A percentile compares a stretch with the other conserved stretches of the same genome.
phyloP scores from a whole-genome alignment of 352 stramenopile genomes.

The Pythium rhizo-oryzae region DNA sequence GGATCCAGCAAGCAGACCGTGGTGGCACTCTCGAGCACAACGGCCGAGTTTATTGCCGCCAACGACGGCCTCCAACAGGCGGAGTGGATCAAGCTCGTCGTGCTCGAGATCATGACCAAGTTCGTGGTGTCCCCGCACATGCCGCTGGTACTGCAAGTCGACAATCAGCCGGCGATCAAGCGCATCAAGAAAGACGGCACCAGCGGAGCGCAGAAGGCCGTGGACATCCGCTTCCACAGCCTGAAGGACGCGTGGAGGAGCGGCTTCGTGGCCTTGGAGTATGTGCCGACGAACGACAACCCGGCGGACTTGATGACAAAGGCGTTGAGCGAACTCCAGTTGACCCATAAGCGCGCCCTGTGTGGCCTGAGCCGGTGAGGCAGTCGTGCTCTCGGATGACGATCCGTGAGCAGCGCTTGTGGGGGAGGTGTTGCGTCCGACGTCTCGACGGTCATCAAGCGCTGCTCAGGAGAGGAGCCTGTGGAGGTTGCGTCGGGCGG shows the following conservation, averaged over 20 bases:
- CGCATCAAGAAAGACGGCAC: background rate
- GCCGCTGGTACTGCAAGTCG: background rate
- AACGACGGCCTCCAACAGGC: background rate
- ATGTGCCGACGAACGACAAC: slow-evolving; percentile 17
- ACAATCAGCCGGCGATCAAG: background rate
- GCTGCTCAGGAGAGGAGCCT: too few relatives aligned
- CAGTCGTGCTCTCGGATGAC: background rate
- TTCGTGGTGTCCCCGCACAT: background rate
- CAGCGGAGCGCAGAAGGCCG: slow-evolving; percentile 19
- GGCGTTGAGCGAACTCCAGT: slow-evolving; percentile 1
- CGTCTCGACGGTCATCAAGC: too few relatives aligned
- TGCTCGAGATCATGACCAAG: background rate
- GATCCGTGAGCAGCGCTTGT: slow-evolving; percentile 2
- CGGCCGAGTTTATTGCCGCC: slow-evolving; percentile 17
- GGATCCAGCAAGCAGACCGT: slow-evolving; percentile 27
- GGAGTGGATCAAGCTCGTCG: background rate
- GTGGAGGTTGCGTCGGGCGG: too few relatives aligned
- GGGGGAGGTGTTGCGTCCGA: slow-evolving; percentile 8
- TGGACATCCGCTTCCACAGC: slow-evolving; percentile 23
- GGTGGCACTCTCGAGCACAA: slow-evolving; percentile 28
- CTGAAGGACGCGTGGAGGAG: slow-evolving; percentile 20
- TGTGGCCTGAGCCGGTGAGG: slow-evolving; percentile 1
- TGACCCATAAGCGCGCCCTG: slow-evolving; percentile 14
- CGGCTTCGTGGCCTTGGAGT: slow-evolving; percentile 20
- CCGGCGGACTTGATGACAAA: slow-evolving; percentile 30